Evolutionary conservation across 306 rosid species (phyloP), one percentile per base, ranked within the genome.

Genomic region (Trifolium repens): DNA sequence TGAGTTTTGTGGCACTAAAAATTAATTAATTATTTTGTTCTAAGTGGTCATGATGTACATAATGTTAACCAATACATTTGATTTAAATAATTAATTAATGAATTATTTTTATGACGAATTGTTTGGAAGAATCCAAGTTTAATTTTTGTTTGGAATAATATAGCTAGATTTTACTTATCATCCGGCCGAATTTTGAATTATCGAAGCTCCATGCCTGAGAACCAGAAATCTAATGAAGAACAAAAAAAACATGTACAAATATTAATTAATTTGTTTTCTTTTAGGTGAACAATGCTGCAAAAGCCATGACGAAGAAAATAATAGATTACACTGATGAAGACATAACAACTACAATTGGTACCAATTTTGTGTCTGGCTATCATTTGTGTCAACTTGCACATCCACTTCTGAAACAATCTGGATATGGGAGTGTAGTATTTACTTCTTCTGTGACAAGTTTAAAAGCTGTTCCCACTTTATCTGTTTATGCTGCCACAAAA

Each of bases 401-500:
- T 24, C 86, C 89, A n/a, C 84, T 82, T 67, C 60, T 80, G 0
- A 82, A 80, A 53, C 68, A 80, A 0, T 77, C 89, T 15, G 78
- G 74, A 30, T 35, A 44, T 0, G 89, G 89, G 0, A 69, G 32
- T 79, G 52, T 85, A n/a, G 77, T 85, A 1, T 80, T 80, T 13
- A 47, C 60, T 1, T 83, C 87, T 2, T 85, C 85, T 0, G 14
- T 77, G 34, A 5, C 43, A 0, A 71, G 85, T 39, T 54, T 70
- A 4, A 84, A 24, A 24, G 87, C 90, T 52, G 4, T 79, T 0
- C 91, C 94, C 17, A 6, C 12, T 27, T 1, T 37, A 7, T 81
- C 91, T n/a, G 58, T 79, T 32, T 87, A 89, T 80, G 86, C 83
- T 9, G 89, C 62, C 7, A 77, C 93, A 16, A 93, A 88, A 85